Evolutionary conservation across 1,139 yeast species (phyloP).

Genomic region (Kodamaea plutei): DNA sequence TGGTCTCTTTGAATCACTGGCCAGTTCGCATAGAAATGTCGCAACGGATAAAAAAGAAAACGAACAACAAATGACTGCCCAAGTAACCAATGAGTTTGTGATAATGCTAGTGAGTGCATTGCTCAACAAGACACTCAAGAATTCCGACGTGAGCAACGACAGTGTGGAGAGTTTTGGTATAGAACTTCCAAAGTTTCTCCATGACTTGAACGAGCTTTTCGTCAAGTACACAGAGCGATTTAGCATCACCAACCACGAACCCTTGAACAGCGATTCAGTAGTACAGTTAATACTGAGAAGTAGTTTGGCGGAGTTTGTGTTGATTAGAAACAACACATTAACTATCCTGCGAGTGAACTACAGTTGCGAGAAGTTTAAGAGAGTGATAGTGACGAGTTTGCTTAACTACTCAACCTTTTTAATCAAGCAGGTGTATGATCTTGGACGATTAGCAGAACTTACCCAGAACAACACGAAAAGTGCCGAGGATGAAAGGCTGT

Average conservation of each 20-base stretch:
- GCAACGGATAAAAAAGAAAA: too few relatives aligned
- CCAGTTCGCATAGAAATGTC: too few relatives aligned
- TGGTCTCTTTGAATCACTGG: too few relatives aligned
- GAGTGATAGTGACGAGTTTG: constrained; percentile 24
- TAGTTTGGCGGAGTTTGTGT: constrained; percentile 18
- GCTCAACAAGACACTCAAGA: constrained; percentile 22
- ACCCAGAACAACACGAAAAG: not conserved
- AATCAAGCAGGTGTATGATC: constrained; percentile 26
- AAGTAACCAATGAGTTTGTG: constrained; percentile 17
- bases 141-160: constrained; percentile 6
- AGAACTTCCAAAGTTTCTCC: constrained; percentile 16
- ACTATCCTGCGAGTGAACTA: constrained; percentile 16
- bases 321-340: constrained; percentile 16
- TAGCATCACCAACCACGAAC: constrained; percentile 5
- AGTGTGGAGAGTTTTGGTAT: constrained; percentile 12
- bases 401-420: constrained; percentile 23
- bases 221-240: constrained; percentile 15
- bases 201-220: constrained; percentile 16
- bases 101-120: constrained; percentile 29
- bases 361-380: constrained; percentile 19
- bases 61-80: constrained; percentile 5
- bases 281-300: constrained; percentile 10
- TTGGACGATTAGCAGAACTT: constrained; percentile 10
- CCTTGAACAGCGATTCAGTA: constrained; percentile 11
- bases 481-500: not conserved